Evolutionary conservation across 768 basidiomycete species (phyloP), one percentile per base, ranked within the genome.

Genomic region (Russula ochroleuca): DNA sequence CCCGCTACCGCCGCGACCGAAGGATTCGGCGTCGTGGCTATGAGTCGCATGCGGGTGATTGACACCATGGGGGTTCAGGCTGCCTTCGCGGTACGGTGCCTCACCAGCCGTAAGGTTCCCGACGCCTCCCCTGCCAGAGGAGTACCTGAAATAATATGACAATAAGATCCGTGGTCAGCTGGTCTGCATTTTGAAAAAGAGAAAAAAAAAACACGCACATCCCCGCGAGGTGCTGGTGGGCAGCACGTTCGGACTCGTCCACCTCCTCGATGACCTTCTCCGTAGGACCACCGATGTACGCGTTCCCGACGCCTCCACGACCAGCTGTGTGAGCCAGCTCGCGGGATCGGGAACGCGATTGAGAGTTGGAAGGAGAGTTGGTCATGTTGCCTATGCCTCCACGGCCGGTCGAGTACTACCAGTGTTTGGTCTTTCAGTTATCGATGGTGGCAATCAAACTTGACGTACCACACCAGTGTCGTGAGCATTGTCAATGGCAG

Each of bases 221-320:
- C 52, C 72, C 79, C 1, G 58, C 60, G 31, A 73, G 67, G 6
- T 67, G 61, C 6, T 13, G 40, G 48, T 72, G 70, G 68, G 69
- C 48, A 71, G 69, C 73, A 67, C 78, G 72, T 43, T 74, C 73
- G n/a, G 74, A 70, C 41, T 79, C 80, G 2, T 74, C 69, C 28
- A 61, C 70, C 23, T 79, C 78, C 10, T 72, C 61, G 23, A 62
- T 35, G 10, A 71, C 71, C 5, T 68, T 52, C 9, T 67, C 69
- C 7, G 67, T 48, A 0, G 61, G 62, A 1, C 70, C 70, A 4
- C 76, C 81, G 0, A 69, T 17, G 1, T 71, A 69, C 15, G 87
- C 78, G 67, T 89, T 88, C 2, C 87, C 87, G 0, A 72, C 78
- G 2, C 88, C 87, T 28, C 87, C 86, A 13, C 87, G 80, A 0